Conservation (phyloP, 1,139 yeast genomes). For the Yamadazyma trypodendri region DNA sequence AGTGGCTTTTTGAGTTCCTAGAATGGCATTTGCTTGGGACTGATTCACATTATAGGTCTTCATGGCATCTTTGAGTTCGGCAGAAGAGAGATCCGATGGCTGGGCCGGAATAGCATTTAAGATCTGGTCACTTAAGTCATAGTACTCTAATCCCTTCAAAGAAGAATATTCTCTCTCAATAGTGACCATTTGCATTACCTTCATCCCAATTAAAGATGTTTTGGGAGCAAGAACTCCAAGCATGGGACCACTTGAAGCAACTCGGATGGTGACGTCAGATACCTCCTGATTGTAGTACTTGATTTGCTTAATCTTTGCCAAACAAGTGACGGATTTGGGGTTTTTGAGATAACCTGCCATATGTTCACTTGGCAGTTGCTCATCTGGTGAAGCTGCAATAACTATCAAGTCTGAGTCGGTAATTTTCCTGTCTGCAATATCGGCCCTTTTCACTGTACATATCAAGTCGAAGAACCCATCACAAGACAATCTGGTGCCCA, state of each 20-base stretch:
- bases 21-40: constrained; percentile 88
- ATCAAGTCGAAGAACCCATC: constrained; percentile 89
- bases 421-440: constrained; percentile 51
- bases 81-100: constrained; percentile 29
- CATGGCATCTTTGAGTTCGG: constrained; percentile 40
- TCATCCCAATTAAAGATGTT: constrained; percentile 61
- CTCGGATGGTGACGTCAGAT: constrained; percentile 73
- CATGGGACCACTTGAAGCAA: constrained; percentile 51
- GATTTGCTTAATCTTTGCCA: constrained; percentile 76
- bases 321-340: constrained; percentile 46
- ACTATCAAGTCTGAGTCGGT: constrained; percentile 81
- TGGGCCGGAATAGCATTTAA: constrained; percentile 61
- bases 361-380: constrained; percentile 17
- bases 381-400: constrained; percentile 47
- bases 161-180: constrained; percentile 92
- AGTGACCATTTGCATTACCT: constrained; percentile 83
- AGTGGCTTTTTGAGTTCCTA: constrained; percentile 60
- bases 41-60: constrained; percentile 62
- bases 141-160: constrained; percentile 74
- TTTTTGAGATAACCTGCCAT: constrained; percentile 26
- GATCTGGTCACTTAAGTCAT: constrained; percentile 67
- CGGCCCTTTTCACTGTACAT: constrained; percentile 63
- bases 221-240: constrained; percentile 62
- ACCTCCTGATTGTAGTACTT: constrained; percentile 63
- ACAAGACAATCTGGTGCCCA: constrained; percentile 80